Base-by-base conservation (phyloP, 805 yeast species). In the Metschnikowia shivogae region DNA sequence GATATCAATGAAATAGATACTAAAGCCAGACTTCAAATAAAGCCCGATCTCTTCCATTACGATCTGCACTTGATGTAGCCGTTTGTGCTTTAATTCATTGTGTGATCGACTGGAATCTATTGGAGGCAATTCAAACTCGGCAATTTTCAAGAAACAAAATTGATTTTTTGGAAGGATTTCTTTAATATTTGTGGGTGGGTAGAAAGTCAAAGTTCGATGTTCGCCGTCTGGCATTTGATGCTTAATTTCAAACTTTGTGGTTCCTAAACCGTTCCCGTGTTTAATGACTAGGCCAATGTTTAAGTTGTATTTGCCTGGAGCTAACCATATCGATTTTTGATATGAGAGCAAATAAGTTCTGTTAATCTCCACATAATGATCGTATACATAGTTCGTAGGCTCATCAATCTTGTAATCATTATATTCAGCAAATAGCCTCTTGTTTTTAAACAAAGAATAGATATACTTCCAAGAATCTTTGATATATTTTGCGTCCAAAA, bases 21-120 rank as follows among this genome's bases (percentile, higher is more conserved):
- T 60, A 46, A 80, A 72, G 2, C 82, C 81, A 0, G 77, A 68
- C 57, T 81, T 82, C 20, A 76, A 50, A 48, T 72, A 74, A 20
- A 75, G 57, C 0, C 85, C 85, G 4, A 75, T 68, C 50, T 81
- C 86, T 49, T 79, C 84, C 73, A 81, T 72, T 0, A 65, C 59
- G 30, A 79, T 58, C 34, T 72, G 72, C 9, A 77, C 64, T 43
- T 63, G 63, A 6, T 59, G 48, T n/a, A 68, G 50, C 27, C 64
- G 62, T 26, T 61, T 58, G 37, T 44, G 49, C 20, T 37, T 11
- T 14, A n/a, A 19, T 17, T 37, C 13, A 17, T 8, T 26, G 13
- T 24, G 14, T 8, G 35, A 20, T 10, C 13, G 12, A 20, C 39
- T 8, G 13, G 33, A 37, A 29, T 37, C 27, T 7, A 28, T 27